Evolutionary conservation across 2,329 filamentous ascomycete species (phyloP).

Genomic region (Macrophomina tecta): DNA sequence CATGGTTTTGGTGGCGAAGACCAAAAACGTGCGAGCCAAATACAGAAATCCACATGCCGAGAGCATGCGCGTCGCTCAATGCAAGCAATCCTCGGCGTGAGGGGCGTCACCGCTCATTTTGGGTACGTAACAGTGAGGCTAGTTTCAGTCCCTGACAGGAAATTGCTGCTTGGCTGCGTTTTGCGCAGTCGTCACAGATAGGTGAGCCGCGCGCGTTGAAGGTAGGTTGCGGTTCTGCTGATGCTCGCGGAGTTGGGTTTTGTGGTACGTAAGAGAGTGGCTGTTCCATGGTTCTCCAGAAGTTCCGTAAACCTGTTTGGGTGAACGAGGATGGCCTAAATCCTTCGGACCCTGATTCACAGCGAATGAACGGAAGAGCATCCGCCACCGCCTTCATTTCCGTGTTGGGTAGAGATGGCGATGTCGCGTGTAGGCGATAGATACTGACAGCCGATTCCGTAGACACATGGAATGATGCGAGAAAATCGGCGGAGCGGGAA

Average conservation of each 20-base stretch:
- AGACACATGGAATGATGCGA: conserved; percentile 18
- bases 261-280: conserved; percentile 15
- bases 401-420: conserved; percentile 5
- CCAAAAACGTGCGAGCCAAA: conserved; percentile 1
- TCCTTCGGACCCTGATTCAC: conserved; percentile 17
- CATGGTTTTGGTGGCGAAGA: conserved; percentile 14
- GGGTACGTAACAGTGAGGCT: conserved; percentile 3
- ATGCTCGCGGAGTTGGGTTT: background rate
- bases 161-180: conserved; percentile 13
- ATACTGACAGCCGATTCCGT: background rate
- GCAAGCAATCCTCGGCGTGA: conserved; percentile 11
- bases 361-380: background rate
- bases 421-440: background rate
- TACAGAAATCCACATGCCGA: conserved; percentile 10
- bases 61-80: conserved; percentile 9
- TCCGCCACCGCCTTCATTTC: conserved; percentile 6
- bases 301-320: conserved; percentile 7
- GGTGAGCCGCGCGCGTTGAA: background rate
- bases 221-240: background rate
- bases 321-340: conserved; percentile 8
- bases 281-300: conserved; percentile 14
- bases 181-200: background rate
- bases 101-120: conserved; percentile 5
- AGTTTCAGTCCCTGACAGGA: background rate
- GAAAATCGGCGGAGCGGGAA: conserved; percentile 1